These are phyloP conservation scores for Coprinopsis sp. DNA, from an alignment of 768 basidiomycete species.

Conservation along the genomic window DNA sequence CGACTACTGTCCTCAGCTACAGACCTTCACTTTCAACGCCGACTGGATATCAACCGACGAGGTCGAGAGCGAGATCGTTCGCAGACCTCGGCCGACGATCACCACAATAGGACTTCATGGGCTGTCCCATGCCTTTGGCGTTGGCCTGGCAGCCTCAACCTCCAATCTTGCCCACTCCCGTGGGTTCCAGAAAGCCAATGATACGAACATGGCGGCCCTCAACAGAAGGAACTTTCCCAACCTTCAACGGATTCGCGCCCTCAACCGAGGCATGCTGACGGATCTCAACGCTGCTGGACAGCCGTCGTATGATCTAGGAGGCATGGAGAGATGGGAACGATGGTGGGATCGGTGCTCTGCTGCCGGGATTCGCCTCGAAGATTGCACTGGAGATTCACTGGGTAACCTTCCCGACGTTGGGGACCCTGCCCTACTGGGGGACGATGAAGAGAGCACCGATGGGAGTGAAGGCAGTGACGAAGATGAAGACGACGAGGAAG, in stretches of 20 bases:
- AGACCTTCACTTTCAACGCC: slow-evolving; percentile 65
- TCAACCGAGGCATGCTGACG: slow-evolving; percentile 50
- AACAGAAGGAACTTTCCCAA: slow-evolving; percentile 54
- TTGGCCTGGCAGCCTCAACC: slow-evolving; percentile 45
- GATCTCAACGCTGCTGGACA: slow-evolving; percentile 55
- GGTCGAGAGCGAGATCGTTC: slow-evolving; percentile 35
- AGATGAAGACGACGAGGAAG: slow-evolving; percentile 27
- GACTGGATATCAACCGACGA: slow-evolving; percentile 53
- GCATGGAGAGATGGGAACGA: slow-evolving; percentile 56
- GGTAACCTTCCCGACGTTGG: slow-evolving; percentile 45
- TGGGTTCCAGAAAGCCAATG: slow-evolving; percentile 56
- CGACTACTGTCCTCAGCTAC: slow-evolving; percentile 58
- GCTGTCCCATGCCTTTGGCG: slow-evolving; percentile 64
- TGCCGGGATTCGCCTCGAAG: slow-evolving; percentile 59
- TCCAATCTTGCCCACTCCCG: slow-evolving; percentile 38
- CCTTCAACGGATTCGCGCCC: slow-evolving; percentile 52
- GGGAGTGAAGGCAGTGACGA: slow-evolving; percentile 25
- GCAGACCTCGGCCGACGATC: slow-evolving; percentile 53
- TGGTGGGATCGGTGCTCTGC: slow-evolving; percentile 58
- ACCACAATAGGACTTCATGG: slow-evolving; percentile 66
- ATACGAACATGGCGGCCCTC: slow-evolving; percentile 57
- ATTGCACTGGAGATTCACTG: slow-evolving; percentile 65
- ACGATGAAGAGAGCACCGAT: slow-evolving; percentile 28
- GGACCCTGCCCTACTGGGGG: slow-evolving; percentile 24
- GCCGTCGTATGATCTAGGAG: slow-evolving; percentile 37